Base-by-base conservation (phyloP, 2,329 filamentous ascomycete species). In the Pseudogymnoascus sp. region DNA sequence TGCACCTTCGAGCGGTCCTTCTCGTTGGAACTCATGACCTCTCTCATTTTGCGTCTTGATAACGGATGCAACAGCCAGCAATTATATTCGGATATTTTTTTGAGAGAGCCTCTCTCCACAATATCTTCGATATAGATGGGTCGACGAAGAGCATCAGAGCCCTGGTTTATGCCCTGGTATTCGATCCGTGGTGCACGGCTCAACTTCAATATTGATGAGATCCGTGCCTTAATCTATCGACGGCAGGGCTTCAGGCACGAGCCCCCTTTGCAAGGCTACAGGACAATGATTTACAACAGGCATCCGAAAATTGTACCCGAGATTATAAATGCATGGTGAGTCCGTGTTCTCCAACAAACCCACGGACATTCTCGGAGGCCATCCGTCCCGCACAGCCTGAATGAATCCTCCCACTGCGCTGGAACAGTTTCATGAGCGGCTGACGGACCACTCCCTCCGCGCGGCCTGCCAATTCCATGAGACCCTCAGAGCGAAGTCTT, bases 211-310 rank as follows among this genome's bases (percentile, higher is more conserved):
- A 33, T 56, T 33, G 17, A 56, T 26, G n/a, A 4, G 21, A 33
- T 33, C 50, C n/a, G 50, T 56, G 50, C 50, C 50, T 56, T 56
- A 33, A 56, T 56, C 26, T 56, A 56, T 56, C 50, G 29, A 56
- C 29, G n/a, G 10, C 26, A 56, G 3, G 50, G 26, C 26, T 33
- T 50, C n/a, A 11, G 29, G 17, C 50, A 56, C 50, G 50, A 53
- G n/a, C 50, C 21, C 13, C 29, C 9, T 33, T 13, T 19, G n/a
- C 13, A 56, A 56, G 50, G 50, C 50, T 56, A 56, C 29, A 19
- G 15, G 9, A 53, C 7, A 31, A 17, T 56, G 50, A 56, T 56
- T 56, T 31, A 13, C 50, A 56, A 56, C 50, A 56, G 50, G 50
- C 50, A 56, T 56, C 26, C 26, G n/a, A 33, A 26, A 33, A 56